These are phyloP conservation scores for Fragaria vesca DNA, from an alignment of 306 rosid genomes.

Conservation along the genomic window DNA sequence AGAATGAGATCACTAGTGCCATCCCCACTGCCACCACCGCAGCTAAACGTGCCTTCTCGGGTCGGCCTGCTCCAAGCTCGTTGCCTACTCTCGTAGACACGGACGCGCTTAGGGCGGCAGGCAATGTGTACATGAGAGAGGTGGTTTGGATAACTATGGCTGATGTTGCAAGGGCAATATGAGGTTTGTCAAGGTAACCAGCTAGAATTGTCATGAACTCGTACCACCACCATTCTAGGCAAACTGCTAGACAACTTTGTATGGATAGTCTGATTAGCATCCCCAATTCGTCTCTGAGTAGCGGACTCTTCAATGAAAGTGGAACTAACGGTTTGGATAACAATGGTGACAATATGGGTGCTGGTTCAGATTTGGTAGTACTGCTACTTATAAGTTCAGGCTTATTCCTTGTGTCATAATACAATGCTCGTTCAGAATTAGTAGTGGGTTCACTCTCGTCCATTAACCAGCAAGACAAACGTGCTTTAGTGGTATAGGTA, in stretches of 20 bases:
- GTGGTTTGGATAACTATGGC: conserved; percentile 44
- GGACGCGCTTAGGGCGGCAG: conserved; percentile 27
- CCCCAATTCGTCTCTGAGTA: conserved; percentile 35
- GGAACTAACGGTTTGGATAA: background rate
- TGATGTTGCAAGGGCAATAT: conserved; percentile 32
- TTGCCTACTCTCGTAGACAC: conserved; percentile 34
- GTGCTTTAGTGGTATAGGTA: conserved; percentile 17
- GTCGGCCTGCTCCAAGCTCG: conserved; percentile 37
- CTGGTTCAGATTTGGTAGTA: background rate
- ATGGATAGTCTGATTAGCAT: conserved; percentile 47
- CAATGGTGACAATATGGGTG: conserved; percentile 10
- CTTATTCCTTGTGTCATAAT: background rate
- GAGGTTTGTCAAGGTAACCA: conserved; percentile 30
- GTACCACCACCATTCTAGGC: conserved; percentile 94
- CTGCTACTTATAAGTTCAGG: conserved; percentile 10
- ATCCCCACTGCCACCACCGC: conserved; percentile 23
- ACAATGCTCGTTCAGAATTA: background rate
- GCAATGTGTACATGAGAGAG: conserved; percentile 36
- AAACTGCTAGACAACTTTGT: conserved; percentile 75
- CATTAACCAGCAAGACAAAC: background rate
- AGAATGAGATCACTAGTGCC: conserved; percentile 14
- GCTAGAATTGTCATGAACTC: conserved; percentile 35
- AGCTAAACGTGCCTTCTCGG: conserved; percentile 23
- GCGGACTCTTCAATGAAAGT: conserved; percentile 1
- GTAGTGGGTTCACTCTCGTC: conserved; percentile 19